Percentiles rank a stretch among this genome's conserved stretches.
Conservation (phyloP, 2,329 filamentous ascomycete genomes). For the Exophiala aquamarina region DNA sequence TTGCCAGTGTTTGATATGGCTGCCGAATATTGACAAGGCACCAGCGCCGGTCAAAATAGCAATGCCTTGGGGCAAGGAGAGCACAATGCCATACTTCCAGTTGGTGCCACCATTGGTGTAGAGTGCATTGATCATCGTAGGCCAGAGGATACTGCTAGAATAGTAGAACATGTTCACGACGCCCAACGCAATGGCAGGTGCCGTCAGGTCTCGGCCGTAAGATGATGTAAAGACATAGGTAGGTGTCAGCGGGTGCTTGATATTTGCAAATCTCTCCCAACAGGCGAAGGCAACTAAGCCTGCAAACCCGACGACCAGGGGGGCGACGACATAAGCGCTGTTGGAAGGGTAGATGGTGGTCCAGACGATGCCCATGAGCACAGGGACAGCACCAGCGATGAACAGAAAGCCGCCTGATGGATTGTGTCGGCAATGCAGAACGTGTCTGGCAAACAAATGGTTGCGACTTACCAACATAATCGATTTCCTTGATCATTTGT, state of each 20-base stretch:
- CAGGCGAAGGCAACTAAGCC: conserved; percentile 38
- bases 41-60: conserved; percentile 46
- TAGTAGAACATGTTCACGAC: conserved; percentile 57
- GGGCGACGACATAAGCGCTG: conserved; percentile 39
- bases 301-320: conserved; percentile 37
- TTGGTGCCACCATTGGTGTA: conserved; percentile 39
- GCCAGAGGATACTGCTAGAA: conserved; percentile 47
- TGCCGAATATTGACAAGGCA: conserved; percentile 43
- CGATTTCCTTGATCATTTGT: conserved; percentile 38
- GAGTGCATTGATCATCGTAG: conserved; percentile 49
- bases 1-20: conserved; percentile 46
- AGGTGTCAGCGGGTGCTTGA: conserved; percentile 45
- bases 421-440: neutral
- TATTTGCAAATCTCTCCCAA: conserved; percentile 40
- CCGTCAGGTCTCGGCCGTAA: conserved; percentile 49
- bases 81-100: conserved; percentile 36
- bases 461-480: conserved; percentile 39
- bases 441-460: neutral
- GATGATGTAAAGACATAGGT: conserved; percentile 47
- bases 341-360: conserved; percentile 37
- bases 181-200: conserved; percentile 45
- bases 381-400: conserved; percentile 36
- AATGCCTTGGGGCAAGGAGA: conserved; percentile 48
- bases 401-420: conserved; percentile 36
- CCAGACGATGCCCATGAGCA: conserved; percentile 44